phyloP scores from a whole-genome alignment of 2,329 filamentous ascomycete species.

The Colletotrichum sublineola region DNA sequence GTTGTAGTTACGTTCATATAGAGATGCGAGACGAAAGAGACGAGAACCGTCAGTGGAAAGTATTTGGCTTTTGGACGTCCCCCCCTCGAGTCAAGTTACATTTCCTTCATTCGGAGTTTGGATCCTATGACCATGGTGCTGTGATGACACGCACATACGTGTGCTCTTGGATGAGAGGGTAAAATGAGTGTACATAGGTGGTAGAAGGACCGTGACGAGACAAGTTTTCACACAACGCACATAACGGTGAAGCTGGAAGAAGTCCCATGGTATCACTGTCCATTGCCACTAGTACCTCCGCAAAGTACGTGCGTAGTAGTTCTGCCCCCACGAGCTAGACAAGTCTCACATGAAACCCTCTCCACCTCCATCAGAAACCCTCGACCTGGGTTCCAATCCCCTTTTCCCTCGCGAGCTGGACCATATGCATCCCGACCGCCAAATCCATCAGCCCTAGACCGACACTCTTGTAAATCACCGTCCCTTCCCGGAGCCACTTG shows the following conservation, averaged over 20 bases:
- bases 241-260: not conserved
- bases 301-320: not conserved
- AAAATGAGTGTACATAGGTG: not conserved
- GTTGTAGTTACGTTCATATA: not conserved
- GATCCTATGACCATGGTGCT: not conserved
- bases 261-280: not conserved
- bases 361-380: slow-evolving; percentile 58
- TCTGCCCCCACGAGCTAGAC: no score
- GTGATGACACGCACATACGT: not conserved
- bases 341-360: no score
- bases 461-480: slow-evolving; percentile 78
- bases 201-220: not conserved
- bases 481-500: slow-evolving; percentile 71
- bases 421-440: slow-evolving; percentile 69
- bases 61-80: not conserved
- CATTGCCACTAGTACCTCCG: not conserved
- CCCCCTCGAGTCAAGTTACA: not conserved
- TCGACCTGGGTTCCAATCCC: slow-evolving; percentile 66
- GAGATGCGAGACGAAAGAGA: not conserved
- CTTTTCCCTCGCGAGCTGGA: slow-evolving; percentile 68
- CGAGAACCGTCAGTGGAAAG: not conserved
- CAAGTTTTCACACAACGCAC: not conserved
- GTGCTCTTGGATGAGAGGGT: not conserved
- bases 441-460: slow-evolving; percentile 77
- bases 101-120: not conserved